A percentile compares a stretch with the other conserved stretches of the same genome.
Conservation (phyloP, 2,329 filamentous ascomycete species). For the Capronia americana region DNA sequence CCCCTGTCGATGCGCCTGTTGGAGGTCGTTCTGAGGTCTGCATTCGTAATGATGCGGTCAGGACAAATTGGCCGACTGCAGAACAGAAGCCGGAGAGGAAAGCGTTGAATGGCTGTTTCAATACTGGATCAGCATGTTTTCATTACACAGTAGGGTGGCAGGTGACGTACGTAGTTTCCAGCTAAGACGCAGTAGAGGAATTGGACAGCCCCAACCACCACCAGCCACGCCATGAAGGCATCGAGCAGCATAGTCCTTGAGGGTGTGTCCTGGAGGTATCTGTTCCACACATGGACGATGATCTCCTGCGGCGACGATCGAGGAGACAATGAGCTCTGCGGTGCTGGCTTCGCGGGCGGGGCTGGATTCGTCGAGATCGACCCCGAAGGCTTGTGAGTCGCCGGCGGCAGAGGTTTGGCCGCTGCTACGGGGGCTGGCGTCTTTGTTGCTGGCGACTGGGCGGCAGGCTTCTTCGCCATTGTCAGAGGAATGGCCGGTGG, state of each 20-base stretch:
- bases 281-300: conserved; percentile 71
- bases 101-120: conserved; percentile 88
- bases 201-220: conserved; percentile 84
- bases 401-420: conserved; percentile 40
- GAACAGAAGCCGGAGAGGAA: conserved; percentile 95
- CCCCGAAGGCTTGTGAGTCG: conserved; percentile 22
- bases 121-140: not conserved
- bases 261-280: conserved; percentile 81
- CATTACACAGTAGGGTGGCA: not conserved
- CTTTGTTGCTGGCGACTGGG: conserved; percentile 40
- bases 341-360: conserved; percentile 39
- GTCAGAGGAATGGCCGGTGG: not conserved
- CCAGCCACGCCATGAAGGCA: conserved; percentile 85
- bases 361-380: conserved; percentile 41
- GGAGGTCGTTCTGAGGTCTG: conserved; percentile 71
- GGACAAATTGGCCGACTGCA: conserved; percentile 95
- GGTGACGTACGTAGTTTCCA: conserved; percentile 84
- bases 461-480: conserved; percentile 33
- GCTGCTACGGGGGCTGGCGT: conserved; percentile 39
- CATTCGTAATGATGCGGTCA: conserved; percentile 88
- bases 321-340: conserved; percentile 43
- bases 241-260: conserved; percentile 93
- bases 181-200: conserved; percentile 91
- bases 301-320: conserved; percentile 62
- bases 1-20: conserved; percentile 45